Evolutionary conservation across 495 filamentous ascomycete species (phyloP).

Genomic region (Xylaria palmicola): DNA sequence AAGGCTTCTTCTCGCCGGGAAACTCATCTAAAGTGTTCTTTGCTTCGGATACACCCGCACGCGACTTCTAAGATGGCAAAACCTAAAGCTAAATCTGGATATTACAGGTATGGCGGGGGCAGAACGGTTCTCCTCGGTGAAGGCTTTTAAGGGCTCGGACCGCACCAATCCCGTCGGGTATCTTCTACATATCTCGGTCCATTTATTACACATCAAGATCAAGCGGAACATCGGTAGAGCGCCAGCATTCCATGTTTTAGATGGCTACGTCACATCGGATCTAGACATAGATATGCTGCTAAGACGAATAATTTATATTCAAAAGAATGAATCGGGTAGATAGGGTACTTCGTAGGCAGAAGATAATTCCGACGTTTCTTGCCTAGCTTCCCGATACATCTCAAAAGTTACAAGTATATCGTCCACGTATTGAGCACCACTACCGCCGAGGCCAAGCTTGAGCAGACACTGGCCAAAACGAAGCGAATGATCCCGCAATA

Average conservation of each 20-base stretch:
- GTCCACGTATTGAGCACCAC: background rate
- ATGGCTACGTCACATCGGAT: background rate
- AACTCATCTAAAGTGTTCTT: background rate
- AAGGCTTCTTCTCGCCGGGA: background rate
- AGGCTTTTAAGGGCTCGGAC: conserved; percentile 48
- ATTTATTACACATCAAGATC: too few species aligned
- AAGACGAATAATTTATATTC: background rate
- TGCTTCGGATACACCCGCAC: background rate
- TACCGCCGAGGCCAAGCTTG: background rate
- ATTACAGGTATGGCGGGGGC: conserved; percentile 66
- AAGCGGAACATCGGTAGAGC: background rate
- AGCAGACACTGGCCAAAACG: background rate
- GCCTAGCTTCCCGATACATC: background rate
- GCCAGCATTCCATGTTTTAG: background rate
- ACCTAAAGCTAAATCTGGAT: background rate
- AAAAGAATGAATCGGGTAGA: background rate
- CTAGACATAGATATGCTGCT: background rate
- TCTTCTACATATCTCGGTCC: background rate
- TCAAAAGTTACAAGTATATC: background rate
- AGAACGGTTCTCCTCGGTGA: conserved; percentile 60
- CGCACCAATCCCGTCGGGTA: background rate
- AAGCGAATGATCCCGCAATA: background rate
- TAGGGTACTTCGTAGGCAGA: too few species aligned
- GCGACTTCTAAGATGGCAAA: background rate
- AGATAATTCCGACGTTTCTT: background rate